A percentile compares a stretch with the other conserved stretches of the same genome.
These are phyloP conservation scores for Kregervanrija fluxuum DNA, from an alignment of 805 yeast species.

Conservation along the genomic window DNA sequence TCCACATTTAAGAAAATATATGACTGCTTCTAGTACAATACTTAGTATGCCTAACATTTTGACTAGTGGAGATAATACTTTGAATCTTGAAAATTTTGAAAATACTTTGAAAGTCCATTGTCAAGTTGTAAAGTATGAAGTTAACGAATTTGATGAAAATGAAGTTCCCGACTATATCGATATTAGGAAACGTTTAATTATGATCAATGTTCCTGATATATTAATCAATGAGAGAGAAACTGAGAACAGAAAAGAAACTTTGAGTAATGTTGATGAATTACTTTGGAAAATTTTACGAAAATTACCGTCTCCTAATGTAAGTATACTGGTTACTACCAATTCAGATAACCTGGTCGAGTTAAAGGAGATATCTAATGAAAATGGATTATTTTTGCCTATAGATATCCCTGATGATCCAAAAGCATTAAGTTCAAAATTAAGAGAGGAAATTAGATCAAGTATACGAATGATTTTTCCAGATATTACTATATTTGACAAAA, in stretches of 20 bases:
- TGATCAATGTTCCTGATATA: slow-evolving; percentile 43
- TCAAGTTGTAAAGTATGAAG: slow-evolving; percentile 38
- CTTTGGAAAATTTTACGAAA: slow-evolving; percentile 53
- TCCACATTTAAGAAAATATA: slow-evolving; percentile 42
- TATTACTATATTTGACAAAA: slow-evolving; percentile 41
- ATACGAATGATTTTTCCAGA: slow-evolving; percentile 44
- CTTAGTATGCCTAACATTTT: slow-evolving; percentile 49
- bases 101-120: slow-evolving; percentile 41
- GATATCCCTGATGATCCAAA: slow-evolving; percentile 28
- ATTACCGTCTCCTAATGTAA: slow-evolving; percentile 66
- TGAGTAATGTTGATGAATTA: slow-evolving; percentile 24
- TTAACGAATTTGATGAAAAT: slow-evolving; percentile 34
- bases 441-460: slow-evolving; percentile 21
- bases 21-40: slow-evolving; percentile 52
- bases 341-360: slow-evolving; percentile 19
- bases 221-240: slow-evolving; percentile 38
- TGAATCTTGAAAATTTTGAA: slow-evolving; percentile 38
- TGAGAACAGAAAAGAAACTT: slow-evolving; percentile 24
- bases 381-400: slow-evolving; percentile 14
- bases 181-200: slow-evolving; percentile 52
- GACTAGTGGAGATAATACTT: slow-evolving; percentile 16
- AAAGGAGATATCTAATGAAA: slow-evolving; percentile 8
- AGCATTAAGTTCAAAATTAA: slow-evolving; percentile 25
- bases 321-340: slow-evolving; percentile 51
- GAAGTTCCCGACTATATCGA: slow-evolving; percentile 54